phyloP scores from a whole-genome alignment of 257 asterid species.

The Nicotiana noctiflora region DNA sequence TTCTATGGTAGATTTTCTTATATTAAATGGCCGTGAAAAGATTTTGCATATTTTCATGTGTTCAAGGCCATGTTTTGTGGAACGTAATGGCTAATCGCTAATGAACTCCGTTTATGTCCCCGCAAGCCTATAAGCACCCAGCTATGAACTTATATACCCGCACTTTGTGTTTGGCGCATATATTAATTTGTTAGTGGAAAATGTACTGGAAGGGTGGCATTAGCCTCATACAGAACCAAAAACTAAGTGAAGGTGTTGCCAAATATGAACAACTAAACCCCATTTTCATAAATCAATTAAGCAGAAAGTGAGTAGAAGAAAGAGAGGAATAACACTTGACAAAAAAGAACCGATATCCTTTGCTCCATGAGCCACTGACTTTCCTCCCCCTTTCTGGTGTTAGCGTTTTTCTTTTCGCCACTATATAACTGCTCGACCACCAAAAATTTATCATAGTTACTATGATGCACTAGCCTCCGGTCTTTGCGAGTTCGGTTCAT shows the following conservation, averaged over 20 bases:
- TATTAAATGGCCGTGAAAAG: not conserved
- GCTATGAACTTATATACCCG: not conserved
- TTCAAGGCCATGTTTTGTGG: not conserved
- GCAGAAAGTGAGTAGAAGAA: not conserved
- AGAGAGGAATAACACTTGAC: slow-evolving; percentile 5
- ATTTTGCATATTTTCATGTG: not conserved
- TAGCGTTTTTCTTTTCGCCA: not conserved
- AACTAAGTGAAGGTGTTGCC: not conserved
- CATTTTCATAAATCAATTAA: not conserved
- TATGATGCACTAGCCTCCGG: not conserved
- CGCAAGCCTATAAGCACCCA: not conserved
- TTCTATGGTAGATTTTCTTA: not conserved
- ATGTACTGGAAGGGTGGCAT: not conserved
- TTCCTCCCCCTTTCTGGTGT: not conserved
- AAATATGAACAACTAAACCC: not conserved
- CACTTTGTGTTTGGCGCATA: not conserved
- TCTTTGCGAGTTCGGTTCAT: not conserved
- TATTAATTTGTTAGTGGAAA: not conserved
- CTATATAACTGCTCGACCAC: not conserved
- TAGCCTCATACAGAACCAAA: not conserved
- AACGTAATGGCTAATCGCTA: not conserved
- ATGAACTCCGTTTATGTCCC: not conserved
- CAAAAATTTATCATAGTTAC: not conserved
- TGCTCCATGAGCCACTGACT: not conserved
- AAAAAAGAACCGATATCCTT: not conserved